These are phyloP conservation scores for Aurantiochytrium sp. DNA, from an alignment of 108 stramenopile species.

Conservation along the genomic window DNA sequence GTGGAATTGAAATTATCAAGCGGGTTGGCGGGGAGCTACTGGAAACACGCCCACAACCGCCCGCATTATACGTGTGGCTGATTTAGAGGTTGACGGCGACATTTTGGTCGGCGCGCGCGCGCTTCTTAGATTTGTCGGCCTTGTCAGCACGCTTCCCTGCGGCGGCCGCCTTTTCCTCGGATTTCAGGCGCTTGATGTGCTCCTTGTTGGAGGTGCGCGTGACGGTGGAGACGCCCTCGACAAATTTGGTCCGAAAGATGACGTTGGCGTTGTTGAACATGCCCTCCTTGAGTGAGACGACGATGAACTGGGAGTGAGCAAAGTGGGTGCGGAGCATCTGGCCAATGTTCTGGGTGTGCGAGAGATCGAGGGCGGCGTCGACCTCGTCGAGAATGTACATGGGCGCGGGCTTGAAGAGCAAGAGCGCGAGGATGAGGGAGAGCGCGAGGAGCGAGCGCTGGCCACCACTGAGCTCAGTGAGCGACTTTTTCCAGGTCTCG, in stretches of 20 bases:
- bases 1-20: no score
- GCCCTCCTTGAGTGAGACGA: constrained; percentile 95
- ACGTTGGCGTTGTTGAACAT: constrained; percentile 99
- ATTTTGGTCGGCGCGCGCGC: neutral
- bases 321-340: constrained; percentile 98
- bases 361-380: constrained; percentile 94
- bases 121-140: neutral
- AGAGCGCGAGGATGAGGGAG: constrained; percentile 88
- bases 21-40: no score
- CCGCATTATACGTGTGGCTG: no score
- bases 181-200: neutral
- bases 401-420: constrained; percentile 97
- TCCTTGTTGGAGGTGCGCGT: constrained; percentile 62
- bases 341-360: constrained; percentile 99
- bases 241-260: constrained; percentile 96
- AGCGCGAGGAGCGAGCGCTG: constrained; percentile 93
- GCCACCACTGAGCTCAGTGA: constrained; percentile 96
- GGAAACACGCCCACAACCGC: no score
- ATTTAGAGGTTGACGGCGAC: neutral
- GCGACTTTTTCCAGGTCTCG: constrained; percentile 91
- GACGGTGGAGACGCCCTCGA: constrained; percentile 96
- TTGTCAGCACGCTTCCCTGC: neutral
- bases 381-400: constrained; percentile 99
- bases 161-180: neutral
- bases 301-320: constrained; percentile 96